phyloP scores from a whole-genome alignment of 2,329 filamentous ascomycete species.

The Passalora sequoiae region DNA sequence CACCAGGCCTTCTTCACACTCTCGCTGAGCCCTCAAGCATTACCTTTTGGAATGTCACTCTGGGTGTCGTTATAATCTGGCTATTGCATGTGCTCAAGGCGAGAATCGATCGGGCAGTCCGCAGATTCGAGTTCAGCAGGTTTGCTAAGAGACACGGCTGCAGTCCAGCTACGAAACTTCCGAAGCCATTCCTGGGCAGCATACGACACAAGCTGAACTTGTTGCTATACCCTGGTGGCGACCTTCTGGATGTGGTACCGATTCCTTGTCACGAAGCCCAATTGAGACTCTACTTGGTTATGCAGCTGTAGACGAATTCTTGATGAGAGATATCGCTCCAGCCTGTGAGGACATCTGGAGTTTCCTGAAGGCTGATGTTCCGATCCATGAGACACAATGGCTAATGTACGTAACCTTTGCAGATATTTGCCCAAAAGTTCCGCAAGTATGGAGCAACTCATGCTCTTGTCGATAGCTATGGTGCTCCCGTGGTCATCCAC shows the following conservation, averaged over 20 bases:
- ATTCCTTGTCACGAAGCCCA: too few relatives aligned
- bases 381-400: too few relatives aligned
- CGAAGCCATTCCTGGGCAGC: slow-evolving; percentile 12
- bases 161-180: slow-evolving; percentile 7
- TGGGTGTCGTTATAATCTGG: slow-evolving; percentile 1
- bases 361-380: too few relatives aligned
- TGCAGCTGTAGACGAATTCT: too few relatives aligned
- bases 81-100: neutral
- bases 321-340: too few relatives aligned
- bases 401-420: too few relatives aligned
- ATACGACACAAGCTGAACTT: slow-evolving; percentile 20
- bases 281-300: too few relatives aligned
- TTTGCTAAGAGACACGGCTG: slow-evolving; percentile 10
- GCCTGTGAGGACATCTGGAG: too few relatives aligned
- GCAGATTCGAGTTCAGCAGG: neutral
- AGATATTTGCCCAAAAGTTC: slow-evolving; percentile 20
- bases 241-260: slow-evolving; percentile 18
- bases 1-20: neutral
- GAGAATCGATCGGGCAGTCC: neutral
- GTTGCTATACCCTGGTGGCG: slow-evolving; percentile 14
- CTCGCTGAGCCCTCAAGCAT: neutral
- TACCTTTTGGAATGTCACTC: slow-evolving; percentile 1
- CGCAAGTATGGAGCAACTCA: slow-evolving; percentile 17
- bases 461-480: slow-evolving; percentile 14
- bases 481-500: slow-evolving; percentile 17